Evolutionary conservation across 768 basidiomycete genomes (phyloP).

Genomic region (Tulasnella sp.): DNA sequence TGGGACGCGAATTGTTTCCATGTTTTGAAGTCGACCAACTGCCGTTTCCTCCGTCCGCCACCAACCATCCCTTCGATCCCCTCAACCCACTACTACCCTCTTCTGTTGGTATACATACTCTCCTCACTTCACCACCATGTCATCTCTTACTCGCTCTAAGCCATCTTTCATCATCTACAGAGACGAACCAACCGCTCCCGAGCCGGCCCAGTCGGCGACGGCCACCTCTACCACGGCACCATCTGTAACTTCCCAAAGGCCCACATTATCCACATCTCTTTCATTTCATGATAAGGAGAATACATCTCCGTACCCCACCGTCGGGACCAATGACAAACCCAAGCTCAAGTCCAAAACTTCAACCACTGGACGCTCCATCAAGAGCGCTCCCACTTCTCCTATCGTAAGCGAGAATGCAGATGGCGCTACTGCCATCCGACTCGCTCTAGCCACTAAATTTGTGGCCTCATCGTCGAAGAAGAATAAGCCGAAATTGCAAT

Average conservation of each 20-base stretch:
- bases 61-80: neutral
- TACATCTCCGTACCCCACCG: slow-evolving; percentile 9
- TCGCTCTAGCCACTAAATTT: slow-evolving; percentile 13
- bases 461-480: neutral
- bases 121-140: neutral
- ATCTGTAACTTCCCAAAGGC: neutral
- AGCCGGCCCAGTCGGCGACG: neutral
- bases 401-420: neutral
- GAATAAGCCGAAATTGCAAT: slow-evolving; percentile 9
- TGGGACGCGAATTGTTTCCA: neutral
- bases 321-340: neutral
- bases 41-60: neutral
- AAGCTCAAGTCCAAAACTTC: neutral
- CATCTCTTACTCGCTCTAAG: slow-evolving; percentile 13
- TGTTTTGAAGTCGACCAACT: slow-evolving; percentile 1
- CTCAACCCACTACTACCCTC: neutral
- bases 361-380: neutral
- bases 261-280: neutral
- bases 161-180: slow-evolving; percentile 14
- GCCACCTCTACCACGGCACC: neutral
- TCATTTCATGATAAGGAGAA: slow-evolving; percentile 15
- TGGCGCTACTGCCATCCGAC: neutral
- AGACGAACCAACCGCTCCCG: slow-evolving; percentile 2
- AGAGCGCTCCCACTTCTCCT: slow-evolving; percentile 1
- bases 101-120: neutral